Percentiles rank a stretch among this genome's conserved stretches.
phyloP scores from a whole-genome alignment of 176 grass and related monocot species.

The Carex pumila region DNA sequence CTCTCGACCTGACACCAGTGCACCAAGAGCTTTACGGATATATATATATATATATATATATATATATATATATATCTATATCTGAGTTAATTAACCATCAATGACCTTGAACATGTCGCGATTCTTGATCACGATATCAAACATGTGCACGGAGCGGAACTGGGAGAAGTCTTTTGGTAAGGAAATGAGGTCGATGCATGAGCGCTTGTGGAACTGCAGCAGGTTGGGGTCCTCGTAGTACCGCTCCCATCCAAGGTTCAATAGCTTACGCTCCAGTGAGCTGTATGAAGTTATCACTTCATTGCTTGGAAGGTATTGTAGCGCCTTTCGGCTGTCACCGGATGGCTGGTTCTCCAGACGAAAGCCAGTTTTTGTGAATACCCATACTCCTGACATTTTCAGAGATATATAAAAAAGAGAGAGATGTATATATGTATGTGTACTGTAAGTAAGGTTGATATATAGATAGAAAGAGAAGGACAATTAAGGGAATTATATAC shows the following conservation, averaged over 20 bases:
- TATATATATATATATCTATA: no score
- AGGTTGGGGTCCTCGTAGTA: slow-evolving; percentile 68
- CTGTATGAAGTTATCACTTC: slow-evolving; percentile 64
- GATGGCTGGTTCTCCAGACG: slow-evolving; percentile 46
- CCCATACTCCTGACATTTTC: slow-evolving; percentile 75
- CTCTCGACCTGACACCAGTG: neutral
- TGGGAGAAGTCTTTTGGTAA: slow-evolving; percentile 62
- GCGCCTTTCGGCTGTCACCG: slow-evolving; percentile 38
- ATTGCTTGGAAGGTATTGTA: slow-evolving; percentile 54
- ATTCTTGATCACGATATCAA: slow-evolving; percentile 87
- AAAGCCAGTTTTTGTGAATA: slow-evolving; percentile 64
- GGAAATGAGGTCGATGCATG: slow-evolving; percentile 68
- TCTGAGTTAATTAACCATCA: slow-evolving; percentile 28
- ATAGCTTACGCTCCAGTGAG: slow-evolving; percentile 50
- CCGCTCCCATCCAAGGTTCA: slow-evolving; percentile 72
- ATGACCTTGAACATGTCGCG: slow-evolving; percentile 64
- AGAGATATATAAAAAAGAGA: neutral
- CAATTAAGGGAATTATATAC: slow-evolving; percentile 21
- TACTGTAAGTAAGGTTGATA: neutral
- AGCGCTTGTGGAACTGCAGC: slow-evolving; percentile 81
- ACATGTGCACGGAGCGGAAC: slow-evolving; percentile 90
- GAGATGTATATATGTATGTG: neutral
- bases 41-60: no score
- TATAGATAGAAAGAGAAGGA: slow-evolving; percentile 1
- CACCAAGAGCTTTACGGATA: neutral